These are phyloP conservation scores for Gigaspora rosea DNA, from an alignment of 192 early-diverging fungal species.

Conservation along the genomic window DNA sequence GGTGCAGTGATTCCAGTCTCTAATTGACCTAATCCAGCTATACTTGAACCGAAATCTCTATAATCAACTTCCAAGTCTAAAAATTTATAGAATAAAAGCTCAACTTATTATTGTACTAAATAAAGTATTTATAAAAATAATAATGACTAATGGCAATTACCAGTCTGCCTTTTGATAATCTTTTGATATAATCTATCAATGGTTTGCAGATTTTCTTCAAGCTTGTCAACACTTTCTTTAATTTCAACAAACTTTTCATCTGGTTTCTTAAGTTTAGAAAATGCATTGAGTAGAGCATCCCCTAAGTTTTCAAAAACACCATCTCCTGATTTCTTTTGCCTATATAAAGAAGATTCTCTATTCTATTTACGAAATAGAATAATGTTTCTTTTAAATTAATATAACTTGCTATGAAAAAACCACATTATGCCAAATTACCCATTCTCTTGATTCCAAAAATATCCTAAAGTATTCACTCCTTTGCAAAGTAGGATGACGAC, in stretches of 20 bases:
- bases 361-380: no score
- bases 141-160: conserved; percentile 34
- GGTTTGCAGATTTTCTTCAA: conserved; percentile 84
- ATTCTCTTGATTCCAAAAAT: conserved; percentile 87
- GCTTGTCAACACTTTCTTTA: conserved; percentile 76
- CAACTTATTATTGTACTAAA: background rate
- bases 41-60: conserved; percentile 73
- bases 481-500: conserved; percentile 80
- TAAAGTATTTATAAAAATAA: background rate
- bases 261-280: conserved; percentile 85
- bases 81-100: conserved; percentile 1
- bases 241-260: conserved; percentile 86
- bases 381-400: no score
- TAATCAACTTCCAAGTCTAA: conserved; percentile 79
- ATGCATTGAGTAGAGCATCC: conserved; percentile 86
- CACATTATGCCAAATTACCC: conserved; percentile 39
- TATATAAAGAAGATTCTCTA: conserved; percentile 10
- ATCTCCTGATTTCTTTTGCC: conserved; percentile 49
- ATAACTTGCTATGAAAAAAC: no score
- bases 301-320: conserved; percentile 80
- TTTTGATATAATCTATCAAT: conserved; percentile 82
- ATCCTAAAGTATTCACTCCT: conserved; percentile 65
- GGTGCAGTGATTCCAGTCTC: conserved; percentile 84
- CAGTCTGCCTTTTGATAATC: conserved; percentile 72
- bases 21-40: conserved; percentile 75